Base-by-base conservation (phyloP, 1,284 basidiomycete species). In the Albatrellus sp. region DNA sequence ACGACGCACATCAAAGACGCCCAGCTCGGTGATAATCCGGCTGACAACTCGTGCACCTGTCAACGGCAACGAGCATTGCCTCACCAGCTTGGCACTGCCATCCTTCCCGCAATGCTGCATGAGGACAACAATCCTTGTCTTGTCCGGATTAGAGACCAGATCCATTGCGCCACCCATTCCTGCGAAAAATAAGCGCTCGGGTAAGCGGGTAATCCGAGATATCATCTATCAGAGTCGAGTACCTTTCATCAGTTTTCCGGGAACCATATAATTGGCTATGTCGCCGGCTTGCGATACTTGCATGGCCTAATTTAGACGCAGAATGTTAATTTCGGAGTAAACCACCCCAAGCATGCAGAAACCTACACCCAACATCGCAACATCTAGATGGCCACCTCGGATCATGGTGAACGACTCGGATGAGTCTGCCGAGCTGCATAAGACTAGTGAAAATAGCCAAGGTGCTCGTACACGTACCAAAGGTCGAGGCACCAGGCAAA, bases 211-310 rank as follows among this genome's bases (percentile, higher is more conserved):
- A 35, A 3, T n/a, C 37, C 42, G 17, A 48, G 35, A 33, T 28
- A 19, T 30, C n/a, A 39, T 8, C 11, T 17, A 40, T 24, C 7
- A 24, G 24, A 24, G 24, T 24, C 24, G 24, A 24, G 7, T 52
- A 72, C 87, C 89, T 69, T 90, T 91, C 40, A 91, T 77, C 59
- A 93, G 76, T 65, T 93, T 91, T 28, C 90, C 89, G 11, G 92
- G 92, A 54, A 97, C 90, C 91, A 96, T 97, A 61, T 90, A 98
- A 69, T 98, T 98, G 43, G 94, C 93, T 49, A 98, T 84, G 60
- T 98, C 92, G 48, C 93, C 94, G 19, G 80, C 80, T 54, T 86
- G 80, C 2, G 90, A 90, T 42, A 97, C 91, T 71, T 98, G 82
- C 80, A 98, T 90, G 2, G 93, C 91, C 84, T 88, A 50, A 10